Percentiles rank a stretch among this genome's conserved stretches.
Evolutionary conservation across 352 stramenopile species (phyloP).

Genomic region (Phytophthora chlamydospora): DNA sequence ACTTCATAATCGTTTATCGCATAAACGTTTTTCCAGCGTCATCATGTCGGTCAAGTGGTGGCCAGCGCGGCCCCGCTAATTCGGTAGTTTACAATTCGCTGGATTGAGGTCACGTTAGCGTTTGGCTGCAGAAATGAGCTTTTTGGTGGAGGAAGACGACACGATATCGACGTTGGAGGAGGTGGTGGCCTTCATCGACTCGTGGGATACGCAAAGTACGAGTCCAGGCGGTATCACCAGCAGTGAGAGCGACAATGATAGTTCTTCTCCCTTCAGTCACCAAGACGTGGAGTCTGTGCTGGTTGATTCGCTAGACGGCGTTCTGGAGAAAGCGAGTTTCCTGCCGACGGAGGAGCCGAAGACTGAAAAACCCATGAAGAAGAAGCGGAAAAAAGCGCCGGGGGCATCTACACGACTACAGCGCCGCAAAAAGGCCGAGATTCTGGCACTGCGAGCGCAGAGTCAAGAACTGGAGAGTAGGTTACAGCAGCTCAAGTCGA

Average conservation of each 20-base stretch:
- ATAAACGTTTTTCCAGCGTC: slow-evolving; percentile 16
- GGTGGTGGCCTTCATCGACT: slow-evolving; percentile 37
- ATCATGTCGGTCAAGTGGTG: background rate
- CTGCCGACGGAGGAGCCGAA: slow-evolving; percentile 6
- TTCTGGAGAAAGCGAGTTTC: slow-evolving; percentile 16
- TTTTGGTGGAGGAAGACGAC: slow-evolving; percentile 16
- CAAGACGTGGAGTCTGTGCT: slow-evolving; percentile 18
- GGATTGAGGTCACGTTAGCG: background rate
- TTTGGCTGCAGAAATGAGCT: slow-evolving; percentile 12
- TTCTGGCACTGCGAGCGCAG: slow-evolving; percentile 23
- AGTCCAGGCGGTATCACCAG: slow-evolving; percentile 4
- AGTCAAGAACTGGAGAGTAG: slow-evolving; percentile 20
- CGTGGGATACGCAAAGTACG: slow-evolving; percentile 12
- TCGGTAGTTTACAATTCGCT: slow-evolving; percentile 15
- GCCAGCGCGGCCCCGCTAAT: slow-evolving; percentile 1
- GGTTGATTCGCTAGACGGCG: slow-evolving; percentile 18
- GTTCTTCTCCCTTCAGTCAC: slow-evolving; percentile 21
- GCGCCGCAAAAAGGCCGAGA: slow-evolving; percentile 31
- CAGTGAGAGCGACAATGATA: slow-evolving; percentile 21
- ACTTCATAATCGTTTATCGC: slow-evolving; percentile 17
- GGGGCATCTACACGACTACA: slow-evolving; percentile 30
- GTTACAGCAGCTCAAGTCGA: slow-evolving; percentile 18
- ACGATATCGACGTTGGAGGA: slow-evolving; percentile 26
- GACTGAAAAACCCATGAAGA: slow-evolving; percentile 1
- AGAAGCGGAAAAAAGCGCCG: slow-evolving; percentile 26